phyloP scores from a whole-genome alignment of 148 eudicot species.

The Silene latifolia region DNA sequence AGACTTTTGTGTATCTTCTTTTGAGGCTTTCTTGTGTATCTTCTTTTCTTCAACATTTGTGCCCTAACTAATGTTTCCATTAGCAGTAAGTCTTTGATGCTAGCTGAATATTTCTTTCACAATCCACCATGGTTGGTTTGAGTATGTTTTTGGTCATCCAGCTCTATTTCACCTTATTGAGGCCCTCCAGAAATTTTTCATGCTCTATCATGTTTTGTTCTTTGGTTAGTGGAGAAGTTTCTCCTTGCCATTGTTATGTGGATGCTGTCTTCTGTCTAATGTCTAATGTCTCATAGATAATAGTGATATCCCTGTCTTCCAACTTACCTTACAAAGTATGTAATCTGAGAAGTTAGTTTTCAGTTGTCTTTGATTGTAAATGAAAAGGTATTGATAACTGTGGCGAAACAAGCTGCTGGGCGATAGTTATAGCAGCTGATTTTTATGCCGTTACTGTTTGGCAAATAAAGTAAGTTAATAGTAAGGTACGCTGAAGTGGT shows the following conservation, averaged over 20 bases:
- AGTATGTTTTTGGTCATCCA: background rate
- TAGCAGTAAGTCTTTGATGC: background rate
- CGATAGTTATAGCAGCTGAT: background rate
- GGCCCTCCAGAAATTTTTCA: background rate
- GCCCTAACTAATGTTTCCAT: background rate
- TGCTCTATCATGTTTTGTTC: background rate
- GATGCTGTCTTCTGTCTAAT: background rate
- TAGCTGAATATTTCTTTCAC: conserved; percentile 1
- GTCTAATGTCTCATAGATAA: too few relatives aligned
- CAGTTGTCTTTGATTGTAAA: background rate
- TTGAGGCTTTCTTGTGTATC: background rate
- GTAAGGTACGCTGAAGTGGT: too few relatives aligned
- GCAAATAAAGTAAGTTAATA: background rate
- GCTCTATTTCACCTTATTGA: background rate
- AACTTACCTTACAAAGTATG: background rate
- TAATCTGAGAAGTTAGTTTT: background rate
- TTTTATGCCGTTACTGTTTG: background rate
- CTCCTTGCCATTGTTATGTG: background rate
- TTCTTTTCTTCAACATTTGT: background rate
- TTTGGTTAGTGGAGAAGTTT: background rate
- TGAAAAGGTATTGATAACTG: background rate
- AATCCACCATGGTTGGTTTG: background rate
- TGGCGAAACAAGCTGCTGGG: background rate
- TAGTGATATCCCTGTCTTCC: background rate
- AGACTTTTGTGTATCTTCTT: too few relatives aligned